Percentiles rank a stretch among this genome's conserved stretches.
These are phyloP conservation scores for Talaromyces adpressus DNA, from an alignment of 495 filamentous ascomycete genomes.

Conservation along the genomic window DNA sequence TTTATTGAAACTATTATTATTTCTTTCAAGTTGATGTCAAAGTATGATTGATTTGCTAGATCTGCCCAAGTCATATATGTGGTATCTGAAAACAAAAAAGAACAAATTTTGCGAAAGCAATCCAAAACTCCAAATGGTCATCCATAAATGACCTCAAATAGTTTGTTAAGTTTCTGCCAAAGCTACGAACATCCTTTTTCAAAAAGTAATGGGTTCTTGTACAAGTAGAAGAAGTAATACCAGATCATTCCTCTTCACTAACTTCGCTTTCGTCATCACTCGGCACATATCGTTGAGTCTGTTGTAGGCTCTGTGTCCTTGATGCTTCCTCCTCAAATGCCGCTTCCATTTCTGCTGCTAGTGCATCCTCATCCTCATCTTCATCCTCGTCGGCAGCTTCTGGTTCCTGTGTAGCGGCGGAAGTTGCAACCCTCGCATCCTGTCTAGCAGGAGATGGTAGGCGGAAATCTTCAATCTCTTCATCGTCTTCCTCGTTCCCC, in stretches of 20 bases:
- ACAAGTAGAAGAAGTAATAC: neutral
- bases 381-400: slow-evolving; percentile 18
- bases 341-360: slow-evolving; percentile 43
- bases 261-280: slow-evolving; percentile 46
- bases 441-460: slow-evolving; percentile 32
- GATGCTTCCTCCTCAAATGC: slow-evolving; percentile 40
- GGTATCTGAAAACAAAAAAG: slow-evolving; percentile 11
- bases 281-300: slow-evolving; percentile 20
- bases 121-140: slow-evolving; percentile 11
- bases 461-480: slow-evolving; percentile 33
- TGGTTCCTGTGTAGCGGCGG: slow-evolving; percentile 8
- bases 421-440: neutral
- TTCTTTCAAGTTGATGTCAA: neutral
- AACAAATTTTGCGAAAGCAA: slow-evolving; percentile 10
- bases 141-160: neutral
- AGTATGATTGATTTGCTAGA: neutral
- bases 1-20: neutral
- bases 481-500: slow-evolving; percentile 25
- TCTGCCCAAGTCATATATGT: neutral
- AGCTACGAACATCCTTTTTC: neutral
- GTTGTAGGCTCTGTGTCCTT: slow-evolving; percentile 26
- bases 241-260: slow-evolving; percentile 39
- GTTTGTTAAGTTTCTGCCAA: neutral
- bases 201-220: neutral
- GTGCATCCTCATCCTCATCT: slow-evolving; percentile 33